Evolutionary conservation across 2,329 filamentous ascomycete genomes (phyloP).

Genomic region (Colletotrichum brevisporum): DNA sequence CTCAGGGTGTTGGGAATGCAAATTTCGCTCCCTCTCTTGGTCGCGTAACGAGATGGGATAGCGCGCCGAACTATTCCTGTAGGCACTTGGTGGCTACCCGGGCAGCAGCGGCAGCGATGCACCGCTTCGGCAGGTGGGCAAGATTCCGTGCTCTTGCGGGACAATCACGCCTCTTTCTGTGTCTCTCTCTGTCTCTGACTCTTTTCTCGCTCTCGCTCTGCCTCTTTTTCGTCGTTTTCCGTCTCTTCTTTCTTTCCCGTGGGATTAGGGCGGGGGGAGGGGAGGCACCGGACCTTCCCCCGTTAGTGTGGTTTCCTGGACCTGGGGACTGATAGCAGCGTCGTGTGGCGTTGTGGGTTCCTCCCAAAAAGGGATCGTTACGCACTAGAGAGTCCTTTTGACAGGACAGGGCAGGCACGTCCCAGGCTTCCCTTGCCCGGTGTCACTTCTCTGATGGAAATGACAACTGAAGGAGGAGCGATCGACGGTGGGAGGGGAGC

Average conservation of each 20-base stretch:
- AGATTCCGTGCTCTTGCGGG: constrained; percentile 15
- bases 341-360: constrained; percentile 24
- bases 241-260: not conserved
- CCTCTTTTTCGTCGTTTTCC: constrained; percentile 1
- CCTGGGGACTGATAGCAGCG: not conserved
- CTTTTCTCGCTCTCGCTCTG: constrained; percentile 15
- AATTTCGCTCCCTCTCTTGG: no score
- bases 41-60: no score
- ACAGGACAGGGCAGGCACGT: not conserved
- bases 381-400: not conserved
- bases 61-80: no score
- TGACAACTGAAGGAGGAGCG: no score
- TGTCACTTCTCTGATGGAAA: no score
- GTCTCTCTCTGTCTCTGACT: not conserved
- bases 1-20: no score
- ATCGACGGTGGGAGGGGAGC: not conserved
- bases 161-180: constrained; percentile 15
- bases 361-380: not conserved
- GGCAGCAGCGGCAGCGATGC: no score
- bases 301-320: not conserved
- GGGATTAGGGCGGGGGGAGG: no score
- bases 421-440: no score
- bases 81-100: no score
- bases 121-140: not conserved
- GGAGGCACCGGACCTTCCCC: no score